Base-by-base conservation (phyloP, 208 protist species). In the Acanthamoeba triangularis region DNA sequence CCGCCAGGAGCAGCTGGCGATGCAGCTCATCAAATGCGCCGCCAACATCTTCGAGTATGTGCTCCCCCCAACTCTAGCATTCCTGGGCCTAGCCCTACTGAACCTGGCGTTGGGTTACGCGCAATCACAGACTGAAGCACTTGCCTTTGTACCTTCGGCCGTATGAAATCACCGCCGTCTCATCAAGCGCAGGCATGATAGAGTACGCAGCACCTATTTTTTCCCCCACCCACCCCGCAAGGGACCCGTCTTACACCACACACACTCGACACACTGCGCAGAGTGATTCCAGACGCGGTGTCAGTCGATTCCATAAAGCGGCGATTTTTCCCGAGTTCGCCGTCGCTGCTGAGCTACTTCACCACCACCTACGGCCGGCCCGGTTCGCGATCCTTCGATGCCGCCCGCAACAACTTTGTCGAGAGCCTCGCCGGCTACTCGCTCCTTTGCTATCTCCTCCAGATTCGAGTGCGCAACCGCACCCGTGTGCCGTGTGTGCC, bases 331-430 rank as follows among this genome's bases (percentile, higher is more conserved):
- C 93, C 93, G n/a, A 95, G 52, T n/a, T 95, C 78, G 28, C 69
- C 93, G 7, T 54, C 69, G 18, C 74, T 95, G 35, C 41, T 59
- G 16, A 52, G 63, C 52, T 95, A 95, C 54, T 95, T 95, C 63
- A 95, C 41, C 25, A 74, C 90, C 35, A 95, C 69, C 25, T 95
- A 95, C n/a, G 78, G 93, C 4, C 35, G 76, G 20, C 52, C 44
- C 28, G 76, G 37, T 5, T 95, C 69, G 18, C 52, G 54, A 5
- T 65, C 49, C 6, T 95, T 95, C 44, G 23, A 72, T 35, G 41
- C 49, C n/a, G 93, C 93, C 0, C 69, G 56, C 35, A 95, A 95
- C 41, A 95, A 95, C 74, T 95, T 95, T 95, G 78, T 95, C n/a
- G 93, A 95, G 59, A 95, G 93, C 47, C 30, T 95, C 8, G 93